phyloP scores from a whole-genome alignment of 2,329 filamentous ascomycete species.

The Colletotrichum eleusines region DNA sequence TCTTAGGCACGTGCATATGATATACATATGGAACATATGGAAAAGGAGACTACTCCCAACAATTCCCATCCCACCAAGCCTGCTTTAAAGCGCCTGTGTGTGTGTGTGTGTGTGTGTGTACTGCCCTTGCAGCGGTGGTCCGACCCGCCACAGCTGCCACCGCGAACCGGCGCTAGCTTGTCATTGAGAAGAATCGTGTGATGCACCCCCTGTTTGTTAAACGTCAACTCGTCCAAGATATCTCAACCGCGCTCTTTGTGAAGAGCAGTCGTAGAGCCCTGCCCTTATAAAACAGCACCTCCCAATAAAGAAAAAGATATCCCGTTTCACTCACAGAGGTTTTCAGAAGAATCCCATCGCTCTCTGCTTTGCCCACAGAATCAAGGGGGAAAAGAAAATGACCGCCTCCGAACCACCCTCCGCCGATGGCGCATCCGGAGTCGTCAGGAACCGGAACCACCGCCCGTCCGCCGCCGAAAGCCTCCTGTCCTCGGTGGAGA shows the following conservation, averaged over 20 bases:
- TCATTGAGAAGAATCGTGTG: too few relatives aligned
- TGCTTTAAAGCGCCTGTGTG: neutral
- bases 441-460: constrained; percentile 24
- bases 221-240: neutral
- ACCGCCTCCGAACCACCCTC: neutral
- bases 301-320: neutral
- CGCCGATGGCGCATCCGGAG: neutral
- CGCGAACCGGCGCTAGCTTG: neutral
- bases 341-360: too few relatives aligned
- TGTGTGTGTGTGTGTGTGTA: too few relatives aligned
- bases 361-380: neutral
- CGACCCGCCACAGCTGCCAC: constrained; percentile 9
- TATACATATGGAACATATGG: neutral
- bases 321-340: neutral
- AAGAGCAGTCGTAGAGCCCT: neutral
- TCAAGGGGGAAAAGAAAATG: neutral
- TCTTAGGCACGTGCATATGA: constrained; percentile 4
- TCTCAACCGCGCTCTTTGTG: neutral
- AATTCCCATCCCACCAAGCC: constrained; percentile 15
- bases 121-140: constrained; percentile 1
- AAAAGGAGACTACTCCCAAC: constrained; percentile 2
- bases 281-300: too few relatives aligned
- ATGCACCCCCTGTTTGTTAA: too few relatives aligned
- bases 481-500: constrained; percentile 47
- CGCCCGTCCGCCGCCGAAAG: neutral